A percentile compares a stretch with the other conserved stretches of the same genome.
These are phyloP conservation scores for Aspergillus quadrilineatus DNA, from an alignment of 2,329 filamentous ascomycete species.

Conservation along the genomic window DNA sequence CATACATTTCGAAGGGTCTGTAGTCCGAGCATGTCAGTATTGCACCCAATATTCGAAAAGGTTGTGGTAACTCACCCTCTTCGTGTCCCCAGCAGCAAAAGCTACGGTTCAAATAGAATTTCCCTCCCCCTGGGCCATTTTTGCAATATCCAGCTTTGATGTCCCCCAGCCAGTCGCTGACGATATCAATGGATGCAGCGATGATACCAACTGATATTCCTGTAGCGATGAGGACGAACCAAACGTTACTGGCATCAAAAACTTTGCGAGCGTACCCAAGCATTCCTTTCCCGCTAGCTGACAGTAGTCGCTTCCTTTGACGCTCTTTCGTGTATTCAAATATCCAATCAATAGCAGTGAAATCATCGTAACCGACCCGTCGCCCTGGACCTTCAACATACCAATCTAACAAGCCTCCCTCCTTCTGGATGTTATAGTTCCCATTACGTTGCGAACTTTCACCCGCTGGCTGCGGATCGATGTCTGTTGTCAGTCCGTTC, in stretches of 20 bases:
- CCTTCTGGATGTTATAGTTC: conserved; percentile 36
- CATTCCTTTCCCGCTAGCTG: conserved; percentile 66
- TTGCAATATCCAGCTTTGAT: conserved; percentile 87
- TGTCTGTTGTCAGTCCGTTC: conserved; percentile 28
- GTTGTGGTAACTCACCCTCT: conserved; percentile 35
- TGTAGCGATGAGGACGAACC: conserved; percentile 82
- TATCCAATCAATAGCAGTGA: conserved; percentile 99
- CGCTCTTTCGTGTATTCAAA: conserved; percentile 98
- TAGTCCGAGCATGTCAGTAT: conserved; percentile 17
- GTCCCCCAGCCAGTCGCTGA: conserved; percentile 90
- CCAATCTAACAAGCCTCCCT: conserved; percentile 65
- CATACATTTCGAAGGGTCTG: conserved; percentile 71
- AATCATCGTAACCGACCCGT: conserved; percentile 89
- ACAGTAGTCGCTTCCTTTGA: conserved; percentile 76
- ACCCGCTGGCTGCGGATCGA: conserved; percentile 27
- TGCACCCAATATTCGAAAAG: background rate
- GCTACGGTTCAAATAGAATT: conserved; percentile 84
- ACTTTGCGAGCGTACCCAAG: conserved; percentile 71
- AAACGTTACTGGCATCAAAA: conserved; percentile 84
- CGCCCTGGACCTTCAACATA: conserved; percentile 84
- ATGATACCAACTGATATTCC: conserved; percentile 80
- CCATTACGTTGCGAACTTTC: conserved; percentile 24
- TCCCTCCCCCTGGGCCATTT: conserved; percentile 71
- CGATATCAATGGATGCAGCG: conserved; percentile 85
- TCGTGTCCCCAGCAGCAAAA: conserved; percentile 96